A percentile compares a stretch with the other conserved stretches of the same genome.
phyloP scores from a whole-genome alignment of 352 stramenopile species.

The Blastocystis sp. region DNA sequence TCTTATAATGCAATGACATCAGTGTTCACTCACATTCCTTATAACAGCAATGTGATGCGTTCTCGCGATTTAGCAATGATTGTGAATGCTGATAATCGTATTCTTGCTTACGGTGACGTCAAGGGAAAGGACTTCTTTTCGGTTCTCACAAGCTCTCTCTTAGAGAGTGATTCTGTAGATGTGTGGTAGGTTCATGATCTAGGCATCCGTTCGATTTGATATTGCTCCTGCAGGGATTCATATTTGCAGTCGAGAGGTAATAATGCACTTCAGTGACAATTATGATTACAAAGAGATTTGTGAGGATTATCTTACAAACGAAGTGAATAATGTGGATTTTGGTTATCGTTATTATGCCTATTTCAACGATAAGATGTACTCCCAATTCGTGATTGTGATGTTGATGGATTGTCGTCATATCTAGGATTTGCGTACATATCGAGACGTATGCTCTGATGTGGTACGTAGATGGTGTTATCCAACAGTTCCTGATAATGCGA shows the following conservation, averaged over 20 bases:
- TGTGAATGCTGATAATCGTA: background rate
- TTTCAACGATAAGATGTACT: slow-evolving; percentile 43
- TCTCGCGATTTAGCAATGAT: slow-evolving; percentile 9
- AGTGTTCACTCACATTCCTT: slow-evolving; percentile 51
- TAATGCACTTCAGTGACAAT: slow-evolving; percentile 58
- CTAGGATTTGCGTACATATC: slow-evolving; percentile 21
- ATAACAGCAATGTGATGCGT: background rate
- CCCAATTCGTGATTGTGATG: background rate
- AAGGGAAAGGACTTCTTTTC: background rate
- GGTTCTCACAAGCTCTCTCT: slow-evolving; percentile 7
- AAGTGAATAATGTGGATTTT: slow-evolving; percentile 54
- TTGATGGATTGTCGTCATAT: background rate
- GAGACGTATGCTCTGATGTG: background rate
- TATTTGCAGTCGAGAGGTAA: slow-evolving; percentile 26
- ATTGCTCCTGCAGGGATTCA: slow-evolving; percentile 24
- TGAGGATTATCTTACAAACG: slow-evolving; percentile 37
- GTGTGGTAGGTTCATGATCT: background rate
- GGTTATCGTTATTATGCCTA: slow-evolving; percentile 47
- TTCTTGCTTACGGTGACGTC: slow-evolving; percentile 22
- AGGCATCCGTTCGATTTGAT: slow-evolving; percentile 35
- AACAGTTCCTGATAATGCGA: slow-evolving; percentile 42
- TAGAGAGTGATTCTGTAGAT: background rate
- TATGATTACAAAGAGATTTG: slow-evolving; percentile 53
- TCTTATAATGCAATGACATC: slow-evolving; percentile 46
- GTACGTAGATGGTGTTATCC: slow-evolving; percentile 37